Percentiles rank a stretch among this genome's conserved stretches.
These are phyloP conservation scores for Rhizopus stolonifer DNA, from an alignment of 371 early-diverging fungal species.

Conservation along the genomic window DNA sequence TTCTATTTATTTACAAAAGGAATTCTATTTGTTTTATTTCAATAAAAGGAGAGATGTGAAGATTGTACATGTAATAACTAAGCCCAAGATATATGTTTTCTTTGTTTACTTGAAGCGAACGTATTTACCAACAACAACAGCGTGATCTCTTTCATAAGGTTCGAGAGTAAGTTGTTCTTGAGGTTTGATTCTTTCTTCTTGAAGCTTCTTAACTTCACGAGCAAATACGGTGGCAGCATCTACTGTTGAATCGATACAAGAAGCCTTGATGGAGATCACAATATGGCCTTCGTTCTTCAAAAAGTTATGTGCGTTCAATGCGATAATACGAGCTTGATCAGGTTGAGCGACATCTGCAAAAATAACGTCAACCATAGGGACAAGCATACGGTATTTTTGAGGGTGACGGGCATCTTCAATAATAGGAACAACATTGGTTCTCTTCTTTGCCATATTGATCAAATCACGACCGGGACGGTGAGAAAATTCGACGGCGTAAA, in stretches of 20 bases:
- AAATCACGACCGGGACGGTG: slow-evolving; percentile 99
- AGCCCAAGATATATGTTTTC: not conserved
- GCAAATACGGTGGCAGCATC: slow-evolving; percentile 98
- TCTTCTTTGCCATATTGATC: slow-evolving; percentile 99
- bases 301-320: slow-evolving; percentile 99
- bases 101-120: slow-evolving; percentile 59
- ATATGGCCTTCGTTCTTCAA: slow-evolving; percentile 98
- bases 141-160: slow-evolving; percentile 99
- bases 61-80: not conserved
- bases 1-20: not conserved
- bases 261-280: slow-evolving; percentile 99
- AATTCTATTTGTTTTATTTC: not conserved
- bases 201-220: slow-evolving; percentile 98
- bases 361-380: slow-evolving; percentile 99
- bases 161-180: slow-evolving; percentile 99
- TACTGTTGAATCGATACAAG: slow-evolving; percentile 99
- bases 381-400: slow-evolving; percentile 99
- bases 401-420: slow-evolving; percentile 99
- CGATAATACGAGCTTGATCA: slow-evolving; percentile 99
- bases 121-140: slow-evolving; percentile 96
- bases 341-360: slow-evolving; percentile 99
- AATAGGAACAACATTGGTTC: slow-evolving; percentile 99
- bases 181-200: slow-evolving; percentile 98
- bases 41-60: not conserved
- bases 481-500: slow-evolving; percentile 99